Conservation (phyloP, 305 asterid genomes). For the Plantago lanceolata region DNA sequence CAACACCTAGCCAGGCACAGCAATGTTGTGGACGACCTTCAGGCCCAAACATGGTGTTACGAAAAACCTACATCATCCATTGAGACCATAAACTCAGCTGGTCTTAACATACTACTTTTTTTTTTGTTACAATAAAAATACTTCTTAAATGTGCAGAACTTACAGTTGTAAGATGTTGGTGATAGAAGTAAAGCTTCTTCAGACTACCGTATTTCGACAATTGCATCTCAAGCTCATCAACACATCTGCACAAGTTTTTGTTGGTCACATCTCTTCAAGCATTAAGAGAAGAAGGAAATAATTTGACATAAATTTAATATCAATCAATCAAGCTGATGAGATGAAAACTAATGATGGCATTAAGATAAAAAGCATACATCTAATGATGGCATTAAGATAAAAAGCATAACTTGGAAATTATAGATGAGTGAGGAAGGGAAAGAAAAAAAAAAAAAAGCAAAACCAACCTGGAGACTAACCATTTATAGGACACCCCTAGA, state of each 20-base stretch:
- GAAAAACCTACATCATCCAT: conserved; percentile 59
- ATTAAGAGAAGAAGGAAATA: conserved; percentile 22
- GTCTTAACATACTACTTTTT: conserved; percentile 20
- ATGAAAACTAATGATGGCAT: conserved; percentile 3
- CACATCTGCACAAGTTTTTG: conserved; percentile 60
- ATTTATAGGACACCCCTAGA: too few relatives aligned
- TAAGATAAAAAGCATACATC: too few relatives aligned
- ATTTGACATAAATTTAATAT: not conserved
- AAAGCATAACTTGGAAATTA: too few relatives aligned
- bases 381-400: not conserved
- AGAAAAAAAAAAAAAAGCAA: too few relatives aligned
- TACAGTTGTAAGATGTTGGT: conserved; percentile 94
- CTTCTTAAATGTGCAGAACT: conserved; percentile 29
- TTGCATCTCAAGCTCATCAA: conserved; percentile 94
- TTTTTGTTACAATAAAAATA: conserved; percentile 2
- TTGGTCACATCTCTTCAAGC: conserved; percentile 23
- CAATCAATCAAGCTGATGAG: conserved; percentile 8
- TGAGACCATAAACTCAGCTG: conserved; percentile 28
- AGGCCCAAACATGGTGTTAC: conserved; percentile 99
- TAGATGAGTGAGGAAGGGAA: too few relatives aligned
- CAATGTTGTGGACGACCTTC: conserved; percentile 99
- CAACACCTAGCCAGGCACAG: conserved; percentile 99
- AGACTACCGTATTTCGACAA: conserved; percentile 86
- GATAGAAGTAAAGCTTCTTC: conserved; percentile 94
- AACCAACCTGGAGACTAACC: too few relatives aligned